Base-by-base conservation (phyloP, 129 eudicot genomes). In the Silybum marianum region DNA sequence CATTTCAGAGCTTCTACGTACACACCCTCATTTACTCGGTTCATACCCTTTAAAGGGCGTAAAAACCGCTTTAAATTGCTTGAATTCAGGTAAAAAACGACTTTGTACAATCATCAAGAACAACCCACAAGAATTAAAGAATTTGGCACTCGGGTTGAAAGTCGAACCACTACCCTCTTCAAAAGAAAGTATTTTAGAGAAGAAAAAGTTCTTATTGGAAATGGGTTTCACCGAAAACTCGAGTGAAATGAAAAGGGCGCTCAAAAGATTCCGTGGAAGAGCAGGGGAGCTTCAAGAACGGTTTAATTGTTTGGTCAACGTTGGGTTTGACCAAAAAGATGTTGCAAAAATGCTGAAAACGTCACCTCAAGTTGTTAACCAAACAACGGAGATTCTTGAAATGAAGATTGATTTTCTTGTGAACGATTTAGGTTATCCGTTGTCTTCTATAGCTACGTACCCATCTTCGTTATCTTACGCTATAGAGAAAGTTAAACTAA, bases 221-320 rank as follows among this genome's bases (percentile, higher is more conserved):
- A 24, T 95, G 74, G 98, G 98, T 7, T 95, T 86, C 51, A 79
- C 32, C 8, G 92, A 92, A 83, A 82, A 91, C 48, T 89, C 99
- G 6, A 48, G 11, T 12, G 99, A 92, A 73, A 88, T 93, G 90
- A 75, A 76, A 26, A 74, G 82, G 80, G 97, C 96, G 32, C 77
- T 91, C 3, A 95, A 82, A 80, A 71, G 74, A 12, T 90, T 93
- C 70, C 89, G 93, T 39, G 99, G 99, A 71, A 86, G 80, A 77
- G 95, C 92, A 25, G 77, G 30, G 34, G 91, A 92, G 54, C 95
- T 95, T 74, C 97, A 88, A 73, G 99, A 95, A 77, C 86, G 99
- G 75, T 95, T 92, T 46, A 87, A 92, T 67, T 95, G 91, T 87
- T 79, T 92, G 39, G 93, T 92, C 18, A 79, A 87, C 3, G 74